These are phyloP conservation scores for Nicotiana sylvestris DNA, from an alignment of 257 asterid genomes.

Conservation along the genomic window DNA sequence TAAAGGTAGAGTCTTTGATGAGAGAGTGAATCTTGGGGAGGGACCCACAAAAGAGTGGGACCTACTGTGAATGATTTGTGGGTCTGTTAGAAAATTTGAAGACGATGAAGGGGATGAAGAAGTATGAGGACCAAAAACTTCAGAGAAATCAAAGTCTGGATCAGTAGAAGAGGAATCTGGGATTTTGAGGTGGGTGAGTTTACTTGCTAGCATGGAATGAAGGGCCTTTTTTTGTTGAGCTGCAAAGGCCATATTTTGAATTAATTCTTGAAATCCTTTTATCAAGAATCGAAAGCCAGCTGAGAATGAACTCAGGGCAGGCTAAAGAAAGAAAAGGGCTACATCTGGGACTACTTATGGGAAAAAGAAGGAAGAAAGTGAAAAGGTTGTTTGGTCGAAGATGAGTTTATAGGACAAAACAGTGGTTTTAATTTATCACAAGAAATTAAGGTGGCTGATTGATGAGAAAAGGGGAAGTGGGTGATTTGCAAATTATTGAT, in stretches of 20 bases:
- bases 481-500: too few relatives aligned
- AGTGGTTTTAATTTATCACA: too few relatives aligned
- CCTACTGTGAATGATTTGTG: constrained; percentile 63
- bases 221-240: constrained; percentile 47
- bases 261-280: background rate
- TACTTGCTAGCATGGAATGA: constrained; percentile 53
- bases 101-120: constrained; percentile 48
- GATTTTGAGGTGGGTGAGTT: constrained; percentile 67
- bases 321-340: too few relatives aligned
- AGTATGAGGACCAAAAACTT: constrained; percentile 52
- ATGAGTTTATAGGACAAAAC: too few relatives aligned
- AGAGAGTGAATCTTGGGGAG: constrained; percentile 75
- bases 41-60: constrained; percentile 94
- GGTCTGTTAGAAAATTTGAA: constrained; percentile 55
- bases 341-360: too few relatives aligned
- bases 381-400: too few relatives aligned
- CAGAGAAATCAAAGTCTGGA: constrained; percentile 73
- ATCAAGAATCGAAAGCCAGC: background rate
- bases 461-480: too few relatives aligned
- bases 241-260: constrained; percentile 21
- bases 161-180: constrained; percentile 47
- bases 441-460: too few relatives aligned
- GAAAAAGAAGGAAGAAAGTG: too few relatives aligned
- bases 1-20: constrained; percentile 44
- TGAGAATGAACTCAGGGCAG: too few relatives aligned